Evolutionary conservation across 2,329 filamentous ascomycete genomes (phyloP).

Genomic region (Falciphora oryzae): DNA sequence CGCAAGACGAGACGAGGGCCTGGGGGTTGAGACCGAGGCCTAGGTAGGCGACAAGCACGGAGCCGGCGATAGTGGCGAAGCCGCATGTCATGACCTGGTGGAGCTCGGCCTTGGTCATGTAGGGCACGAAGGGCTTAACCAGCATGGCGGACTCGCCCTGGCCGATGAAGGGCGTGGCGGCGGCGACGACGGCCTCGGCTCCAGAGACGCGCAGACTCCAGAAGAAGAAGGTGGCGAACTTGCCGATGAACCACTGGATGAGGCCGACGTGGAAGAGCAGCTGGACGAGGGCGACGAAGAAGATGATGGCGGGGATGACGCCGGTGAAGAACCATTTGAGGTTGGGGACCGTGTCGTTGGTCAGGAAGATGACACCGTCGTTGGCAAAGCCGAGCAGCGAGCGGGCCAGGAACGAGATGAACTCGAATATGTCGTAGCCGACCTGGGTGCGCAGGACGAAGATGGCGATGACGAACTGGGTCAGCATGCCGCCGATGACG

Average conservation of each 20-base stretch:
- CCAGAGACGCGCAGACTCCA: conserved; percentile 83
- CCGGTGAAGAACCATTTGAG: conserved; percentile 65
- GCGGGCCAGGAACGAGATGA: conserved; percentile 70
- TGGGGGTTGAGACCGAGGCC: conserved; percentile 76
- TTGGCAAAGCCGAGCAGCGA: conserved; percentile 70
- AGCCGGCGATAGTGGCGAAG: conserved; percentile 88
- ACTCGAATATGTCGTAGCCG: conserved; percentile 86
- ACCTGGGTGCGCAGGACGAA: conserved; percentile 78
- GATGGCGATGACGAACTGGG: conserved; percentile 81
- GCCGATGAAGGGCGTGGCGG: conserved; percentile 88
- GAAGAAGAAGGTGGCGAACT: conserved; percentile 88
- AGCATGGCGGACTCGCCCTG: conserved; percentile 93
- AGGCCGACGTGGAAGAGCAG: conserved; percentile 75
- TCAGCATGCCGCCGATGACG: conserved; percentile 81
- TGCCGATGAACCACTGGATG: conserved; percentile 83
- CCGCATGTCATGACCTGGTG: conserved; percentile 92
- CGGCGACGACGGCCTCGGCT: conserved; percentile 87
- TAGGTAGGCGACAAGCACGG: conserved; percentile 82
- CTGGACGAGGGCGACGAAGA: conserved; percentile 91
- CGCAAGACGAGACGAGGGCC: conserved; percentile 82
- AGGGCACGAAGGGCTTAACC: conserved; percentile 77
- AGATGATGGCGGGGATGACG: conserved; percentile 89
- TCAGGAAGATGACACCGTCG: conserved; percentile 67
- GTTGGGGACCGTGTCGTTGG: conserved; percentile 35
- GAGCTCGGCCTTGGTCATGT: conserved; percentile 80